Evolutionary conservation across 352 stramenopile genomes (phyloP), one percentile per base, ranked within the genome.

Genomic region (Pythium coloratum): DNA sequence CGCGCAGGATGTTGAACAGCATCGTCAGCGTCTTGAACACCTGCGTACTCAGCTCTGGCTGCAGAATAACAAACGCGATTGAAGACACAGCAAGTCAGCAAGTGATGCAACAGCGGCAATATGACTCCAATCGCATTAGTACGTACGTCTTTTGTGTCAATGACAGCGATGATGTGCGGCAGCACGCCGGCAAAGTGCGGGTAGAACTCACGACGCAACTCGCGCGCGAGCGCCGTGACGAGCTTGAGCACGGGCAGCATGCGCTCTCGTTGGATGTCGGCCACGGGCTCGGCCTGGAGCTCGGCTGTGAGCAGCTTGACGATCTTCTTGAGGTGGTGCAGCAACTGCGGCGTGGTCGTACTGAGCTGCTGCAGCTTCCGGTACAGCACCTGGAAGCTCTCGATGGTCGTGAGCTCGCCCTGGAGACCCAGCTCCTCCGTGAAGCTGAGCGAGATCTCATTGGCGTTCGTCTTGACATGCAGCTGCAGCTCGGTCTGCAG

Each of bases 11-110:
- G 63, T 78, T 94, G 68, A 97, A 97, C 33, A 96, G 77, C 81
- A 95, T 93, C 30, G 89, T 88, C 18, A 97, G 77, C 46, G 91
- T 95, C 75, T 96, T 95, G 71, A 97, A 97, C 62, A 96, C 89
- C 56, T 95, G 84, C 6, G 89, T 94, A 49, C 88, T 97, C 26
- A 95, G 67, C 55, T 97, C 91, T 1, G 91, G 91, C 80, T 92
- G 51, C 13, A 51, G 10, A 60, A n/a, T 6, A 13, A 26, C 16
- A 14, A 18, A 53, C 20, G 6, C 46, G 46, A 30, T 26, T 50
- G 3, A 6, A 50, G 42, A 47, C 6, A 56, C 20, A 40, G 33
- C 16, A 33, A 28, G 10, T 49, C 26, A 26, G 66, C 33, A 10
- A 9, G 18, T n/a, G 20, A 24, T 24, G 20, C 20, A 24, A 24